Conservation (phyloP, 202 grass and related monocot genomes). For the Dendrocalamus latiflorus region DNA sequence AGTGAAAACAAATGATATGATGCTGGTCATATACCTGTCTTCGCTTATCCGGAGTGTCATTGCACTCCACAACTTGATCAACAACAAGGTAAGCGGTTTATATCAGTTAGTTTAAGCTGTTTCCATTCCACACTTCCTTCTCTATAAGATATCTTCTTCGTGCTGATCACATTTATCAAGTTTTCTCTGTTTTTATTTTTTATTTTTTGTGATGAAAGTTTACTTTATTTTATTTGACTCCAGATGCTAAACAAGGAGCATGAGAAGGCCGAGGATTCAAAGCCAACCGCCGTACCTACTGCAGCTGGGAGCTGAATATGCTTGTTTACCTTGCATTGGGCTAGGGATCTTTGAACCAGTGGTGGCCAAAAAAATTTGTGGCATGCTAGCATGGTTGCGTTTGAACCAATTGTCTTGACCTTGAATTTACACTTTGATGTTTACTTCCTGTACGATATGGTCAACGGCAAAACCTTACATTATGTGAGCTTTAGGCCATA, state of each 20-base stretch:
- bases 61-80: conserved; percentile 96
- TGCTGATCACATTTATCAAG: not conserved
- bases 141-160: not conserved
- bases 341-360: not conserved
- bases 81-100: conserved; percentile 65
- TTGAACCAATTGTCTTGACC: conserved; percentile 35
- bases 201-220: not conserved
- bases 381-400: conserved; percentile 18
- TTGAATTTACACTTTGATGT: conserved; percentile 27
- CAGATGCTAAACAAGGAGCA: conserved; percentile 97
- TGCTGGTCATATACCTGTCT: conserved; percentile 92
- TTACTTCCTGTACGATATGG: conserved; percentile 31
- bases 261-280: conserved; percentile 81
- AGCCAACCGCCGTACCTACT: conserved; percentile 37
- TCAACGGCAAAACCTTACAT: conserved; percentile 36
- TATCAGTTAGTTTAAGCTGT: not conserved
- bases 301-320: conserved; percentile 46
- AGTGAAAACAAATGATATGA: conserved; percentile 99
- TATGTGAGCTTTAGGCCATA: conserved; percentile 27
- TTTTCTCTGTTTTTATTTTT: not conserved
- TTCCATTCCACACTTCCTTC: not conserved
- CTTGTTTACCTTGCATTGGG: not conserved
- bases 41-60: conserved; percentile 89
- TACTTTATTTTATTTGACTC: not conserved
- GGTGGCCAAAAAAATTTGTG: not conserved